Conservation (phyloP, 225 moss, liverwort and hornwort genomes). For the Physcomitrellopsis africana region DNA sequence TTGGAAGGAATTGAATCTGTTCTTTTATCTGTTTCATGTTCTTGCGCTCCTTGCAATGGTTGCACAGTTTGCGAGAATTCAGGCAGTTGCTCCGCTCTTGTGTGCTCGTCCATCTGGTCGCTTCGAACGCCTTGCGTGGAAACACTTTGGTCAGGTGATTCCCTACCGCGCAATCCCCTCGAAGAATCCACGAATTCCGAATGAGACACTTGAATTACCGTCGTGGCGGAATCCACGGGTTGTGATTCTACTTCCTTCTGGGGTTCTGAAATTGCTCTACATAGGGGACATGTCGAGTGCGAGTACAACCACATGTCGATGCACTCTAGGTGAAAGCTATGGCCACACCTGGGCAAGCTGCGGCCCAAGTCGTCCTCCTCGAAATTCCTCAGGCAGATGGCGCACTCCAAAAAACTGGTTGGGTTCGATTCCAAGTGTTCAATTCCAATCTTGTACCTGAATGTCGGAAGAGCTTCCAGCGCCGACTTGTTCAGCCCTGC, state of each 20-base stretch:
- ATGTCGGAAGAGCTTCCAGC: slow-evolving; percentile 68
- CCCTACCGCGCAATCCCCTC: background rate
- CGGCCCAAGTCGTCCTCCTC: slow-evolving; percentile 55
- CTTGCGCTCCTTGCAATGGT: background rate
- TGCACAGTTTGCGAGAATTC: background rate
- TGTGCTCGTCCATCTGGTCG: background rate
- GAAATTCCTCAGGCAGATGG: slow-evolving; percentile 62
- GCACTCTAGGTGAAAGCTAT: slow-evolving; percentile 64
- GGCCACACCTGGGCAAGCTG: slow-evolving; percentile 60
- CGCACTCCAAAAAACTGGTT: slow-evolving; percentile 44
- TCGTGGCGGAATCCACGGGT: background rate
- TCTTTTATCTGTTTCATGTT: background rate
- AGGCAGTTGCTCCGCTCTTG: background rate
- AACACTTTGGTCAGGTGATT: background rate
- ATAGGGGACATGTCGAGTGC: slow-evolving; percentile 67
- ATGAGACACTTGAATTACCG: background rate
- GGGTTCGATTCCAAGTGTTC: slow-evolving; percentile 4
- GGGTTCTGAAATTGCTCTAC: slow-evolving; percentile 40
- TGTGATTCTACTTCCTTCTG: slow-evolving; percentile 11
- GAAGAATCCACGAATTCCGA: background rate
- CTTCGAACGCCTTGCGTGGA: background rate
- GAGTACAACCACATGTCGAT: slow-evolving; percentile 76
- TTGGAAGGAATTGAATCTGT: slow-evolving; percentile 23
- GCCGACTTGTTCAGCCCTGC: slow-evolving; percentile 66
- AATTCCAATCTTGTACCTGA: slow-evolving; percentile 40